These are phyloP conservation scores for Citeromyces hawaiiensis DNA, from an alignment of 1,139 yeast genomes.

Conservation along the genomic window DNA sequence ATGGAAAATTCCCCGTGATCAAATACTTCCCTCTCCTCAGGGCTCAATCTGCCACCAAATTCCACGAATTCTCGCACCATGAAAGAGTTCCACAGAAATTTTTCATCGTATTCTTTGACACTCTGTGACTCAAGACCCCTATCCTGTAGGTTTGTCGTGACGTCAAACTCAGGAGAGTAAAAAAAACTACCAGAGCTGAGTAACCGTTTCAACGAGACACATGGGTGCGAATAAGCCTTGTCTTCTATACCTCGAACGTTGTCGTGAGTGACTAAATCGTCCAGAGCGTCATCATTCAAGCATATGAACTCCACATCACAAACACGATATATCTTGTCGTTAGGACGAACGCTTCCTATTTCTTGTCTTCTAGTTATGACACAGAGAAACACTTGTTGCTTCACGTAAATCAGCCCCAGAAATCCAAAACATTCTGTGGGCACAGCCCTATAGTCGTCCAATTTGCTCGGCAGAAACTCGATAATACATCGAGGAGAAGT, in stretches of 20 bases:
- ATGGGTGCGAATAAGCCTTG: constrained; percentile 34
- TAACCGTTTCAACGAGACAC: constrained; percentile 41
- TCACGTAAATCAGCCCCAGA: constrained; percentile 44
- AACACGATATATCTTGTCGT: constrained; percentile 38
- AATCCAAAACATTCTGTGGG: constrained; percentile 34
- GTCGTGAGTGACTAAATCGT: constrained; percentile 18
- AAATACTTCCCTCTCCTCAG: constrained; percentile 31
- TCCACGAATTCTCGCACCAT: constrained; percentile 44
- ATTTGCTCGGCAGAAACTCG: constrained; percentile 31
- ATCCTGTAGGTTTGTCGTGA: constrained; percentile 49
- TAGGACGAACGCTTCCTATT: constrained; percentile 45
- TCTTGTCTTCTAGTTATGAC: constrained; percentile 41
- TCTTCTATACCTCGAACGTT: constrained; percentile 16
- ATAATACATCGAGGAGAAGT: constrained; percentile 24
- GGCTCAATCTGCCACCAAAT: constrained; percentile 42
- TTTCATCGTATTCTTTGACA: constrained; percentile 27
- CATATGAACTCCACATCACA: constrained; percentile 52
- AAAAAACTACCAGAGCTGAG: constrained; percentile 53
- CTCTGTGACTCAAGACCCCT: constrained; percentile 20
- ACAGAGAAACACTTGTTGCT: constrained; percentile 41
- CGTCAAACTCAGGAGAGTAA: constrained; percentile 52
- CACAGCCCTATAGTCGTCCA: constrained; percentile 20
- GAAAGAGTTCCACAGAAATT: constrained; percentile 55
- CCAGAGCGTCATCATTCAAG: constrained; percentile 42
- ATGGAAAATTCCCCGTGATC: constrained; percentile 47